These are phyloP conservation scores for Pistacia integerrima DNA, from an alignment of 345 rosid species.

Conservation along the genomic window DNA sequence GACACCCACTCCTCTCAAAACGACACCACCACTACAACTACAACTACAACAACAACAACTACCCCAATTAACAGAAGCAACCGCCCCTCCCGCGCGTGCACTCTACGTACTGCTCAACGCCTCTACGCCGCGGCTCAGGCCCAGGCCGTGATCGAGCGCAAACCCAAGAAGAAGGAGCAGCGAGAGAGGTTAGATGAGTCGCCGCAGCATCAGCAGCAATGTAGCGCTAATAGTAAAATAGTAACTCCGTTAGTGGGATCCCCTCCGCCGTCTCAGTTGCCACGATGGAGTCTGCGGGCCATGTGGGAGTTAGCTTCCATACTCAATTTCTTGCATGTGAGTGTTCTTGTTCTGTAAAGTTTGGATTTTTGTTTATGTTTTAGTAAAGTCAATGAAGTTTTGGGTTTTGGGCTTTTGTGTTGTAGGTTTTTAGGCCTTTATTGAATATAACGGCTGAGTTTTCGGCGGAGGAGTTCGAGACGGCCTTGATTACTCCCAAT, in stretches of 20 bases:
- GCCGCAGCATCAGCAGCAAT: conserved; percentile 51
- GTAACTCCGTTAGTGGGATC: conserved; percentile 74
- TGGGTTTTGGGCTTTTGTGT: conserved; percentile 9
- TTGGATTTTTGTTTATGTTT: conserved; percentile 23
- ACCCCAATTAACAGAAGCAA: conserved; percentile 56
- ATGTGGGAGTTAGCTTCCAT: conserved; percentile 99
- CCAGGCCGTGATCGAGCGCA: conserved; percentile 59
- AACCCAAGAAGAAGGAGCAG: conserved; percentile 62
- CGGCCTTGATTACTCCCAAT: conserved; percentile 85
- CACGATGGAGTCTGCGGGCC: conserved; percentile 93
- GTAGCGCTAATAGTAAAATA: conserved; percentile 57
- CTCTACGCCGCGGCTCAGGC: conserved; percentile 50
- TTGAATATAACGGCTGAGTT: conserved; percentile 84
- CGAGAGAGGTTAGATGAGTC: conserved; percentile 33
- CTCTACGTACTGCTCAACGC: conserved; percentile 79
- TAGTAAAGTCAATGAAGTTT: conserved; percentile 11
- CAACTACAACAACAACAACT: background rate
- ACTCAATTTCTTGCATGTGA: conserved; percentile 96
- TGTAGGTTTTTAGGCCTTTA: conserved; percentile 83
- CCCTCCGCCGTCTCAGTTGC: conserved; percentile 82
- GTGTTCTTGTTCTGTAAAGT: conserved; percentile 26
- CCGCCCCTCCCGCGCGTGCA: conserved; percentile 95
- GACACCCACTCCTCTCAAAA: conserved; percentile 30
- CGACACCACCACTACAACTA: conserved; percentile 22
- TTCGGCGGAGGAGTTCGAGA: conserved; percentile 96